phyloP scores from a whole-genome alignment of 2,329 filamentous ascomycete genomes.

The Aspergillus thermomutatus region DNA sequence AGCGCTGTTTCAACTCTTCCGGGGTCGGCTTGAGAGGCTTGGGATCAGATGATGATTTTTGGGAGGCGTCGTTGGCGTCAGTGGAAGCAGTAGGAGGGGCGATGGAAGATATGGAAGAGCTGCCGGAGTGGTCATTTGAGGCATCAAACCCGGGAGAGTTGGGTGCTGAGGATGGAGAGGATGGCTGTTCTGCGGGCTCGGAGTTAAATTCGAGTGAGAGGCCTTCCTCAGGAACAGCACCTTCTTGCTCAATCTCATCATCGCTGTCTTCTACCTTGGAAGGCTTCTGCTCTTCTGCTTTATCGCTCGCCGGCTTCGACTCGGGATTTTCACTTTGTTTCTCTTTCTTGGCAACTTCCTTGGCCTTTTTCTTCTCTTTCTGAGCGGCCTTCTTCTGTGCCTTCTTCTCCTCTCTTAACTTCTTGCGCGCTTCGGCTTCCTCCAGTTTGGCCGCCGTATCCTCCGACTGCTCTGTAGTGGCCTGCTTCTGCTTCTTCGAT shows the following conservation, averaged over 20 bases:
- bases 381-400: conserved; percentile 47
- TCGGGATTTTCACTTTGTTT: conserved; percentile 31
- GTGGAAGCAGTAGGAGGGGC: conserved; percentile 42
- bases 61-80: conserved; percentile 25
- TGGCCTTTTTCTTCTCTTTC: conserved; percentile 50
- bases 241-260: conserved; percentile 30
- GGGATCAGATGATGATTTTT: conserved; percentile 36
- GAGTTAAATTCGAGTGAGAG: conserved; percentile 47
- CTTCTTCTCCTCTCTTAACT: conserved; percentile 38
- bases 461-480: conserved; percentile 23
- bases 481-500: conserved; percentile 56
- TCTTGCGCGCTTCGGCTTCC: conserved; percentile 35
- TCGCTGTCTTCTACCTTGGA: conserved; percentile 21
- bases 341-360: conserved; percentile 32
- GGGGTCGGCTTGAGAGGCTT: conserved; percentile 68
- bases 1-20: conserved; percentile 70
- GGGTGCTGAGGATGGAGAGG: conserved; percentile 47
- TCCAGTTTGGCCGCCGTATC: conserved; percentile 23
- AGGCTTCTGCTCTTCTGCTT: conserved; percentile 15
- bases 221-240: conserved; percentile 47
- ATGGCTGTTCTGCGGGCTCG: conserved; percentile 34
- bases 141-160: conserved; percentile 58
- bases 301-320: conserved; percentile 16
- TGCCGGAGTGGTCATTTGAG: conserved; percentile 49
- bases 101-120: conserved; percentile 68